Percentiles rank a stretch among this genome's conserved stretches.
These are phyloP conservation scores for Fusarium oxysporum DNA, from an alignment of 2,329 filamentous ascomycete species.

Conservation along the genomic window DNA sequence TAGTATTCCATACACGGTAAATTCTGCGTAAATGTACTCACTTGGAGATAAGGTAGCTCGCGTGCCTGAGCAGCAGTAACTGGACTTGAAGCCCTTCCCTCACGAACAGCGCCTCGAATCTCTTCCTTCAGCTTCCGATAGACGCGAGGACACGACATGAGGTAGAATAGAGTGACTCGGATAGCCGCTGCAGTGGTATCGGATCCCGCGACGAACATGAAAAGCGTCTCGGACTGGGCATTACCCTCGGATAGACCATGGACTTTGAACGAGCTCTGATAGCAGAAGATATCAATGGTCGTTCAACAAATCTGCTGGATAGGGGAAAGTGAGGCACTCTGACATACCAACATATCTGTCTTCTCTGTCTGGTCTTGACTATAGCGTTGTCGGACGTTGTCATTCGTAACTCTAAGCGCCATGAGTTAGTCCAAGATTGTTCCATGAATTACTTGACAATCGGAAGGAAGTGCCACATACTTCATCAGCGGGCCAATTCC, in stretches of 20 bases:
- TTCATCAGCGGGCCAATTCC: slow-evolving; percentile 4
- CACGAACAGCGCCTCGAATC: not conserved
- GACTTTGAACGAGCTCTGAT: slow-evolving; percentile 1
- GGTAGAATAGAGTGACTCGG: not conserved
- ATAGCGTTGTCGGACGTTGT: not conserved
- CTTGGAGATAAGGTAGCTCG: not conserved
- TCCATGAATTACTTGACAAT: too few relatives aligned
- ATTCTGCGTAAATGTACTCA: rapidly evolving
- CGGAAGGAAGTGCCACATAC: not conserved
- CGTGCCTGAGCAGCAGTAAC: not conserved
- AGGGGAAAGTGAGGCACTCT: rapidly evolving
- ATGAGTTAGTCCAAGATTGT: rapidly evolving
- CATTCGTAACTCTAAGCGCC: not conserved
- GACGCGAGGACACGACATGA: not conserved
- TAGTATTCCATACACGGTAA: rapidly evolving
- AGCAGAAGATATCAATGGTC: rapidly evolving
- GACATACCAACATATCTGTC: not conserved
- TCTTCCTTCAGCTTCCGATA: slow-evolving; percentile 7
- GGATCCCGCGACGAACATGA: slow-evolving; percentile 3
- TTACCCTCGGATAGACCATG: not conserved
- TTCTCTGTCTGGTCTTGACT: not conserved
- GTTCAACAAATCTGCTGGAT: rapidly evolving
- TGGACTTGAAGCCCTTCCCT: not conserved
- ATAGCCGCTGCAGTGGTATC: not conserved
- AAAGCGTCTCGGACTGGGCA: not conserved